Percentiles rank a stretch among this genome's conserved stretches.
Evolutionary conservation across 768 basidiomycete species (phyloP).

Genomic region (Pilatotrama ljubarskyi): DNA sequence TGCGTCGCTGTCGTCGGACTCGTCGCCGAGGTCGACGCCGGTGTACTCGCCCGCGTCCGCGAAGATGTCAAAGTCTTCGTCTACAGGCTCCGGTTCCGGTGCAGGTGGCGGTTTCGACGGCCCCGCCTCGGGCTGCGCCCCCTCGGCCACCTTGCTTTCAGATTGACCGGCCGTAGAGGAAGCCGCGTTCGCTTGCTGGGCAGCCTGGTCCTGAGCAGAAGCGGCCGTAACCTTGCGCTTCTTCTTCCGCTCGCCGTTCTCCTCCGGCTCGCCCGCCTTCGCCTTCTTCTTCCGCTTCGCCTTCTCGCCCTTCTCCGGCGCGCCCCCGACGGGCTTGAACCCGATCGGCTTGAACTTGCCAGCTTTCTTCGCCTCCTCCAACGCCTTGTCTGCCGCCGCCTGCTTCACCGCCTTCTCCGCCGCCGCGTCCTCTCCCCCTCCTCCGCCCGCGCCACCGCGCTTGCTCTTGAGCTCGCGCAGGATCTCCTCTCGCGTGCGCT

Average conservation of each 20-base stretch:
- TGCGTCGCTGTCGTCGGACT: constrained; percentile 33
- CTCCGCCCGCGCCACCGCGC: constrained; percentile 33
- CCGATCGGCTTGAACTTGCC: constrained; percentile 57
- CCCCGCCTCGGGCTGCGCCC: constrained; percentile 9
- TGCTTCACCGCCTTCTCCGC: constrained; percentile 22
- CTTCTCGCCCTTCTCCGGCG: constrained; percentile 34
- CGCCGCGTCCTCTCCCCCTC: constrained; percentile 2
- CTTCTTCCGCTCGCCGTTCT: constrained; percentile 48
- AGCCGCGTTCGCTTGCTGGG: background rate
- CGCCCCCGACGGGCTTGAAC: constrained; percentile 59
- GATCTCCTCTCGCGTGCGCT: constrained; percentile 79
- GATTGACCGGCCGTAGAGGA: background rate
- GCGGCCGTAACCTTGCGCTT: constrained; percentile 48
- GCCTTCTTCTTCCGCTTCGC: constrained; percentile 58
- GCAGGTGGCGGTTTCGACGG: constrained; percentile 30
- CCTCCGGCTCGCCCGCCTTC: constrained; percentile 30
- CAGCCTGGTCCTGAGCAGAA: background rate
- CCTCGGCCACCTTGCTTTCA: background rate
- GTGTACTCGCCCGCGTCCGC: constrained; percentile 83
- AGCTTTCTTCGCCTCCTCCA: constrained; percentile 40
- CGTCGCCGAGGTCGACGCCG: constrained; percentile 58
- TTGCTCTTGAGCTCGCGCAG: constrained; percentile 71
- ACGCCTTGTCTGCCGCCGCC: constrained; percentile 23
- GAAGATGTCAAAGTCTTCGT: constrained; percentile 87
- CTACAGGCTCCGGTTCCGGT: constrained; percentile 42